Evolutionary conservation across 208 protist genomes (phyloP), one percentile per base, ranked within the genome.

Genomic region (Leishmania aethiopica): DNA sequence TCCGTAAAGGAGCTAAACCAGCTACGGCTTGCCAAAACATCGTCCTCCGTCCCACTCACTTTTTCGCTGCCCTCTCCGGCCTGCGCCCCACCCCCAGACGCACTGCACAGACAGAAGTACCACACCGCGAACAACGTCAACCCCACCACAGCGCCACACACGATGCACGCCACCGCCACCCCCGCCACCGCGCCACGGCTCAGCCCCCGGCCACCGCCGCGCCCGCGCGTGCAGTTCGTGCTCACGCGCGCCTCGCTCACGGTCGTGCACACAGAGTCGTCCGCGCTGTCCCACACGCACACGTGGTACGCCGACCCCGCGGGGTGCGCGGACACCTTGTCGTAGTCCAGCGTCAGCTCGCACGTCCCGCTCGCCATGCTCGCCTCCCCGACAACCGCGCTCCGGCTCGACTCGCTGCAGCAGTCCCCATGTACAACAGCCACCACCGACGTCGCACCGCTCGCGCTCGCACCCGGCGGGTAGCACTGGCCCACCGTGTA

Each of bases 351-450:
- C 73, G 7, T 22, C 82, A 93, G 77, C 72, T 66, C 73, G 83
- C 91, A 95, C 51, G 76, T 75, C 78, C 77, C 84, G 55, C 85
- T 73, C 45, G 51, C 62, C 60, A 62, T 73, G 67, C 75, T 85
- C 32, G 81, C 75, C 32, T 81, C 66, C 57, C 37, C 62, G 51
- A 86, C 84, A 74, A 92, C 76, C 5, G 64, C 13, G 42, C 60
- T 22, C 77, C 35, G 25, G 53, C 78, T 75, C 78, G 78, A 76
- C 69, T 42, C 69, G 69, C 69, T 51, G 81, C 92, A 95, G 82
- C 92, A 95, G 77, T 87, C 81, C 35, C 90, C 92, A 77, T 86
- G 79, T 45, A 93, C 89, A 51, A 91, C 81, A n/a, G 75, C 84
- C 3, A 92, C 7, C 75, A 83, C 76, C 47, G 81, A 64, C 82